Conservation (phyloP, 2,329 filamentous ascomycete species). For the Pseudocercospora cruenta region DNA sequence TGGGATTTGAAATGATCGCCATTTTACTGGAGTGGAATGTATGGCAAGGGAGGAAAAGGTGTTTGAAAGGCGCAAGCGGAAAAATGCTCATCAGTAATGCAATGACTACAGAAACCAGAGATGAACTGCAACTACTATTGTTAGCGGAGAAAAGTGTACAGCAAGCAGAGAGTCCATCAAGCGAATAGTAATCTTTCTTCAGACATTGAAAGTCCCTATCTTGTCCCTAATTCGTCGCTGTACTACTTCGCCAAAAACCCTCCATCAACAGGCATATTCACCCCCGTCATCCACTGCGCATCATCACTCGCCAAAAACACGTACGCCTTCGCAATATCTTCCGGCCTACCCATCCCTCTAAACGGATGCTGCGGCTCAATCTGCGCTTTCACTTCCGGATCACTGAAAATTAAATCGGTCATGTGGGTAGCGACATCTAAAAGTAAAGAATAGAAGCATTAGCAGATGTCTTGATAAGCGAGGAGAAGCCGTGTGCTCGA, state of each 20-base stretch:
- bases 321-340: constrained; percentile 29
- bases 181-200: not conserved
- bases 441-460: no score
- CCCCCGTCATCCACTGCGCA: constrained; percentile 28
- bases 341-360: constrained; percentile 21
- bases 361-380: constrained; percentile 23
- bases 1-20: not conserved
- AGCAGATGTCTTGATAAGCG: no score
- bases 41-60: not conserved
- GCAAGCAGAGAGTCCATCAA: not conserved
- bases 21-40: not conserved
- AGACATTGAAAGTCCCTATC: not conserved
- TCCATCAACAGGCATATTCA: constrained; percentile 22
- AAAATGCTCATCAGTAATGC: constrained; percentile 7
- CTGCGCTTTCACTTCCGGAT: not conserved
- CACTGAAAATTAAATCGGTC: constrained; percentile 23
- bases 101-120: constrained; percentile 1
- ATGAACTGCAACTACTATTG: not conserved
- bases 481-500: no score
- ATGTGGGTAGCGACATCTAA: no score
- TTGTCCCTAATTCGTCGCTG: no score
- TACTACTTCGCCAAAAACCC: constrained; percentile 16
- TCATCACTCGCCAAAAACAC: constrained; percentile 30
- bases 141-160: not conserved
- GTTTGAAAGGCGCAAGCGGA: constrained; percentile 1